Evolutionary conservation across 331 rosid species (phyloP), one percentile per base, ranked within the genome.

Genomic region (Prunus yedoensis): DNA sequence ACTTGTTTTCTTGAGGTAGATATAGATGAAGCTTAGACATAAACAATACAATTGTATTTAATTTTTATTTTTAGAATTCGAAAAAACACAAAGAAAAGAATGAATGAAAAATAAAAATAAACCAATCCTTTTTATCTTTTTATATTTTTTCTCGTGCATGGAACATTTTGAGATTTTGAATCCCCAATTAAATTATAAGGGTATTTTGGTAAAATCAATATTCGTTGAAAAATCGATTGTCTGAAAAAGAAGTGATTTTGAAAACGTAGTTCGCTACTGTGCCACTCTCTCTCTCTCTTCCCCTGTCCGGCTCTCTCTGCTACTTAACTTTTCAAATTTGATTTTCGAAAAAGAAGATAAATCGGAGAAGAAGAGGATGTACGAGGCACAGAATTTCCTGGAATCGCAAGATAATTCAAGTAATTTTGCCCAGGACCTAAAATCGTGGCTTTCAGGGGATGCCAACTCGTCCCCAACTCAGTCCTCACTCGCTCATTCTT

Each of bases 381-480:
- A 67, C 16, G 89, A 86, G 61, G 74, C 81, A 16, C 96, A 88
- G 84, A 88, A 83, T 45, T 92, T 88, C 80, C 38, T 83, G 58
- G 96, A 92, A 65, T 83, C 86, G 75, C 93, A 89, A 20, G 93
- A 84, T 14, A 82, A 74, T 77, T 78, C 89, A 4, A 60, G 67
- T 12, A 82, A 75, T 60, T 88, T 89, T 52, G 82, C 82, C 41
- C 41, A 35, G 14, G 99, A 94, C 73, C 81, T 92, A 15, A 87
- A 94, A 75, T 89, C 88, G 2, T 93, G 97, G 97, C 89, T 90
- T 81, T 88, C 96, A 13, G 87, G 80, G 43, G 89, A 85, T 45
- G 80, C 80, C 58, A 78, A 80, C 81, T 70, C 89, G 43, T 82
- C 93, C 71, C 88, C 58, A 45, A 46, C 77, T 79, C 88, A 79